Evolutionary conservation across 495 filamentous ascomycete genomes (phyloP).

Genomic region (Penicillium tannophilum): DNA sequence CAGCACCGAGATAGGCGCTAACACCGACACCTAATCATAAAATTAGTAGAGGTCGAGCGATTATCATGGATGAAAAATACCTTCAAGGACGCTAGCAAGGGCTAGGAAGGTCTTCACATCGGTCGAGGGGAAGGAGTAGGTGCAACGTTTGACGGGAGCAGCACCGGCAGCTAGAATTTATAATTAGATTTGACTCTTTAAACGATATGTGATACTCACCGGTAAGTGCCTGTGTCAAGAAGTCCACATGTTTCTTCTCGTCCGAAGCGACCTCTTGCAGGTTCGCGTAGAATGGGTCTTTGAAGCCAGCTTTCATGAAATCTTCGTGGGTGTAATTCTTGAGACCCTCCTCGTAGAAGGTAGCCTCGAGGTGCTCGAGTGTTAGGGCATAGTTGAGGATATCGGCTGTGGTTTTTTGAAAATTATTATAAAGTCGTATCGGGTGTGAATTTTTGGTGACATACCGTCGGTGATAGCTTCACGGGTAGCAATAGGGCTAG

Average conservation of each 20-base stretch:
- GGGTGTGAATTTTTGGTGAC: neutral
- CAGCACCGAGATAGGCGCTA: conserved; percentile 63
- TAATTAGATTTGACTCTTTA: neutral
- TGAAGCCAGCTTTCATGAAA: conserved; percentile 55
- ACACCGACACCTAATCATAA: conserved; percentile 42
- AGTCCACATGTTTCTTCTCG: conserved; percentile 59
- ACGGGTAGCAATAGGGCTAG: conserved; percentile 18
- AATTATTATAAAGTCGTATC: neutral
- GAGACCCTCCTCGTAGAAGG: conserved; percentile 58
- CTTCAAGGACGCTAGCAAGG: conserved; percentile 56
- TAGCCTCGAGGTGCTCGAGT: conserved; percentile 45
- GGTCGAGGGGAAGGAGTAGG: conserved; percentile 57
- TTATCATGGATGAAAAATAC: conserved; percentile 14
- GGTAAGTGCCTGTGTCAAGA: conserved; percentile 55
- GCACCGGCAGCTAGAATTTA: conserved; percentile 45
- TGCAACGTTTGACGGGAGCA: conserved; percentile 53
- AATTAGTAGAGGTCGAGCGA: neutral
- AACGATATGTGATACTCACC: neutral
- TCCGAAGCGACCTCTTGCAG: conserved; percentile 53
- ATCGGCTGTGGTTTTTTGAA: conserved; percentile 20
- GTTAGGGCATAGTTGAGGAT: conserved; percentile 38
- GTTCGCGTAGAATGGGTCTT: conserved; percentile 53
- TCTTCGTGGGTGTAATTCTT: conserved; percentile 55
- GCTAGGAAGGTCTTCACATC: conserved; percentile 49
- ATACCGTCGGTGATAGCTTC: conserved; percentile 19